These are phyloP conservation scores for Saccharomycopsis sp. DNA, from an alignment of 805 yeast species.

Conservation along the genomic window DNA sequence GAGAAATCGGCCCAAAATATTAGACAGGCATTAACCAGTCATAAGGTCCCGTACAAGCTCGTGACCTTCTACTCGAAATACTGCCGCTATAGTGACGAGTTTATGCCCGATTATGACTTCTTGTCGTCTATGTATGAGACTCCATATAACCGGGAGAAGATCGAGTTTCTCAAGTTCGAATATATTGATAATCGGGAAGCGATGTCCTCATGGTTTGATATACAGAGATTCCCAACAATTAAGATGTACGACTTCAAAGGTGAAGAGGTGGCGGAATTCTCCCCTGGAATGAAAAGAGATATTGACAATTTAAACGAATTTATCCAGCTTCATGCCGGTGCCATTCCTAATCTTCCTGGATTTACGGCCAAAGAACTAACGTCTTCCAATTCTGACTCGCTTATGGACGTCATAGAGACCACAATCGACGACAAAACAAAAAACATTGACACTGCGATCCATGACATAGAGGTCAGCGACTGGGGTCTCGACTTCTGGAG, in stretches of 20 bases:
- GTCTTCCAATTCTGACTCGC: not conserved
- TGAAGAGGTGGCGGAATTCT: slow-evolving; percentile 1
- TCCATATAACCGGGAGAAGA: not conserved
- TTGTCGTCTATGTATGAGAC: not conserved
- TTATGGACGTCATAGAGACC: not conserved
- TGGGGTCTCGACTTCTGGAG: not conserved
- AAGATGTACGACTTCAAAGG: not conserved
- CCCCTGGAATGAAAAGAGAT: not conserved
- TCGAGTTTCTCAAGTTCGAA: not conserved
- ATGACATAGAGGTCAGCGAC: not conserved
- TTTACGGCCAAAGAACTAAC: not conserved
- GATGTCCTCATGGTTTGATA: not conserved
- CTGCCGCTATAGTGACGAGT: not conserved
- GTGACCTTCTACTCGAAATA: not conserved
- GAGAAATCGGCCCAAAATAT: not conserved
- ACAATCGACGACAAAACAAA: not conserved
- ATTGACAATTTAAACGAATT: slow-evolving; percentile 6
- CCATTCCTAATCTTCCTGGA: slow-evolving; percentile 1
- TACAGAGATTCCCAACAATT: slow-evolving; percentile 3
- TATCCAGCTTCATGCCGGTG: not conserved
- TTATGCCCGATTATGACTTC: not conserved
- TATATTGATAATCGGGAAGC: not conserved
- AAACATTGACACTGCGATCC: not conserved
- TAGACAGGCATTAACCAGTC: not conserved
- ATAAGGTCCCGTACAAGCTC: not conserved